phyloP scores from a whole-genome alignment of 177 flowering plant genomes.

The Vitis hybrid region DNA sequence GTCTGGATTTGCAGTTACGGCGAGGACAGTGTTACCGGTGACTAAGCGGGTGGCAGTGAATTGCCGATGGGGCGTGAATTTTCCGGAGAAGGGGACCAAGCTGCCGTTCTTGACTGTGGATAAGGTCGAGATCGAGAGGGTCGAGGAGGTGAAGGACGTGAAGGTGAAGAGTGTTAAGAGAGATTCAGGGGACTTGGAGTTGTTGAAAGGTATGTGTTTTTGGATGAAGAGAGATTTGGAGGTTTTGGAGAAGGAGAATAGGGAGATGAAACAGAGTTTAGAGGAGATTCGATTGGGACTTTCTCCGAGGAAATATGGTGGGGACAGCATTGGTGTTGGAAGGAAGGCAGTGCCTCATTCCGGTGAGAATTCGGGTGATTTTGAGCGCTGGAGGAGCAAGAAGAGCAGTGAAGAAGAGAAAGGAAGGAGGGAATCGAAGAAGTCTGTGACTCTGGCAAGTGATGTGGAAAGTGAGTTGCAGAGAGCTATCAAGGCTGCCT shows the following conservation, averaged over 20 bases:
- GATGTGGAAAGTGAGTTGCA: conserved; percentile 57
- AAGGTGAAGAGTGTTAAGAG: conserved; percentile 11
- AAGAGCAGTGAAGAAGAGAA: conserved; percentile 35
- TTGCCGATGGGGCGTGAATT: conserved; percentile 73
- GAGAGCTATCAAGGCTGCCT: conserved; percentile 61
- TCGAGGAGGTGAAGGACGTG: conserved; percentile 38
- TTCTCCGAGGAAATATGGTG: conserved; percentile 6
- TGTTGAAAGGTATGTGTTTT: conserved; percentile 67
- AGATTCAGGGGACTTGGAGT: conserved; percentile 41
- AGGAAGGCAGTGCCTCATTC: conserved; percentile 17
- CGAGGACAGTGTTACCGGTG: conserved; percentile 63
- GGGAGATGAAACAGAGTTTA: conserved; percentile 49
- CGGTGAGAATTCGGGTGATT: conserved; percentile 25
- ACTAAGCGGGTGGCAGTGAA: conserved; percentile 44
- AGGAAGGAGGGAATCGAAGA: conserved; percentile 26
- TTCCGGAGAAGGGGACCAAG: conserved; percentile 35
- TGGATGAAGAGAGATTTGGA: conserved; percentile 82
- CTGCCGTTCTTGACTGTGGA: conserved; percentile 68
- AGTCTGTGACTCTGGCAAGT: conserved; percentile 16
- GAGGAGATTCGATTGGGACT: conserved; percentile 43
- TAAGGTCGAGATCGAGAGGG: conserved; percentile 68
- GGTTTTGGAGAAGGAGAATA: conserved; percentile 56
- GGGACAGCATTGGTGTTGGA: conserved; percentile 17
- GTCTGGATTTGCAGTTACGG: conserved; percentile 57
- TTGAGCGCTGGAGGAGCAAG: conserved; percentile 55